Evolutionary conservation across 2,329 filamentous ascomycete genomes (phyloP).

Genomic region (Ceratocystis destructans): DNA sequence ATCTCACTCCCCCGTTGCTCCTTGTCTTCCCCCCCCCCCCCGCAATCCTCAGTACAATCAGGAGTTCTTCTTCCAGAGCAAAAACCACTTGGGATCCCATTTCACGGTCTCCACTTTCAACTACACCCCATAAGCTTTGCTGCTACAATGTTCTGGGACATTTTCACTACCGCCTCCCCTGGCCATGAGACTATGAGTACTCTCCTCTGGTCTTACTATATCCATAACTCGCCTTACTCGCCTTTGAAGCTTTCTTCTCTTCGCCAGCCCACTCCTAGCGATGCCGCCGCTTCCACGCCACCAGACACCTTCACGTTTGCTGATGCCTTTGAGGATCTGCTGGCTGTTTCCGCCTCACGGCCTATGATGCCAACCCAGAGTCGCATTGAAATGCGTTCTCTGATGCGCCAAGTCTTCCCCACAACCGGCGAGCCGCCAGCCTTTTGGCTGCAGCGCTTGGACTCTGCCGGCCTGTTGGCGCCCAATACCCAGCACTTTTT

Average conservation of each 20-base stretch:
- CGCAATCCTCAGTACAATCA: not conserved
- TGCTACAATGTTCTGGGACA: slow-evolving; percentile 17
- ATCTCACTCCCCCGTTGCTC: too few species aligned
- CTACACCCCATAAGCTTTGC: not conserved
- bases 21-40: too few species aligned
- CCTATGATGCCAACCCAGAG: slow-evolving; percentile 30
- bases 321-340: slow-evolving; percentile 45
- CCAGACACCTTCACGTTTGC: slow-evolving; percentile 36
- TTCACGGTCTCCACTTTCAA: not conserved
- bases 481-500: slow-evolving; percentile 22
- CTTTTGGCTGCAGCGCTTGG: slow-evolving; percentile 31
- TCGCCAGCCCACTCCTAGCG: slow-evolving; percentile 35
- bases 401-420: slow-evolving; percentile 30
- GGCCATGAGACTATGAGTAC: slow-evolving; percentile 11
- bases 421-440: slow-evolving; percentile 28
- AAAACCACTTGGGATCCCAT: not conserved
- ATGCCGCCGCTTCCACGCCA: slow-evolving; percentile 29
- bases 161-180: slow-evolving; percentile 10
- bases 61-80: not conserved
- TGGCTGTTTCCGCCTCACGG: slow-evolving; percentile 33
- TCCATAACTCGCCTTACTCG: slow-evolving; percentile 30
- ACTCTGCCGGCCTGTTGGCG: slow-evolving; percentile 29
- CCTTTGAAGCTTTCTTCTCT: slow-evolving; percentile 33
- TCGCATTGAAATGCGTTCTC: slow-evolving; percentile 27
- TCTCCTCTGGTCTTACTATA: slow-evolving; percentile 16